Conservation (phyloP, 768 basidiomycete species). For the Termitomyces sp. region DNA sequence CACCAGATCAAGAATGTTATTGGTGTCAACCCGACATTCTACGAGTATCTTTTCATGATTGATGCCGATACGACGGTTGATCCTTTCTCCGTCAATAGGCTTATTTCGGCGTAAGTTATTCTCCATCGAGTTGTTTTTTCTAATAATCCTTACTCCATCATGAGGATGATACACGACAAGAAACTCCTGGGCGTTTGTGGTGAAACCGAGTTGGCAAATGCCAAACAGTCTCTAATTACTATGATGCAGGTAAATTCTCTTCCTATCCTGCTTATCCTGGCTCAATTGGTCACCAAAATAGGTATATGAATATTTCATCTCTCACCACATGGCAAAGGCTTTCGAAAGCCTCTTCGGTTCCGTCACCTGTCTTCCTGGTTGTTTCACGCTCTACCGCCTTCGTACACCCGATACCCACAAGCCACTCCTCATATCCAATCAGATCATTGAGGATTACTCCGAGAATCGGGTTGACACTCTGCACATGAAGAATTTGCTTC, state of each 20-base stretch:
- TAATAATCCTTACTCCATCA: background rate
- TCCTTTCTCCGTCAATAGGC: conserved; percentile 78
- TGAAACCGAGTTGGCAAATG: conserved; percentile 88
- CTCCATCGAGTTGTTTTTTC: background rate
- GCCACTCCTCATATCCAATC: conserved; percentile 88
- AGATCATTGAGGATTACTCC: conserved; percentile 87
- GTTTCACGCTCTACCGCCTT: conserved; percentile 96
- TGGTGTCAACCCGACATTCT: conserved; percentile 97
- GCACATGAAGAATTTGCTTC: conserved; percentile 97
- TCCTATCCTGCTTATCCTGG: background rate
- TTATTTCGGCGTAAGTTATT: conserved; percentile 83
- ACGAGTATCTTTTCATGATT: conserved; percentile 91
- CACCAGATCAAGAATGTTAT: conserved; percentile 99
- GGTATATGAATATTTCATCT: conserved; percentile 99
- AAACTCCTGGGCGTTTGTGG: conserved; percentile 93
- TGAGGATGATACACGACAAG: conserved; percentile 97
- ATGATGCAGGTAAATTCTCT: conserved; percentile 78
- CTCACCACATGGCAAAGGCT: conserved; percentile 97
- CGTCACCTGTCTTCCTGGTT: conserved; percentile 97
- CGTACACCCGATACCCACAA: conserved; percentile 94
- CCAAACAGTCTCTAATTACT: conserved; percentile 91
- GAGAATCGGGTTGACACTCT: conserved; percentile 96
- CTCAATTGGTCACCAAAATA: conserved; percentile 19
- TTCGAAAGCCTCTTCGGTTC: conserved; percentile 97
- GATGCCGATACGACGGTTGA: conserved; percentile 96